These are phyloP conservation scores for Fusarium sterilihyphosum DNA, from an alignment of 2,329 filamentous ascomycete genomes.

Conservation along the genomic window DNA sequence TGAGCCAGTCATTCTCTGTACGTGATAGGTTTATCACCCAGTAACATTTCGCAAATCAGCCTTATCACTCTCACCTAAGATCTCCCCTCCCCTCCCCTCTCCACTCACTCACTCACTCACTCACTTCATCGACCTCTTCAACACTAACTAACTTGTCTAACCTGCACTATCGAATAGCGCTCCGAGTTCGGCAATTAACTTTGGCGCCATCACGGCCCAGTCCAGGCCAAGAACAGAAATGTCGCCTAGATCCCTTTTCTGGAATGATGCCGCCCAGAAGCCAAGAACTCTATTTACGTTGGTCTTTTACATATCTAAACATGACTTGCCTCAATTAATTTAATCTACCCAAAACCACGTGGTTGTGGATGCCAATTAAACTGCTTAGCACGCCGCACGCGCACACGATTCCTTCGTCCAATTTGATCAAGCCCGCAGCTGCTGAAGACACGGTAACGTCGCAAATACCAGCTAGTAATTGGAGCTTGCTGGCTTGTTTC, in stretches of 20 bases:
- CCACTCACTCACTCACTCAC: not conserved
- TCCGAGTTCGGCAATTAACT: slow-evolving; percentile 4
- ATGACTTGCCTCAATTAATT: not conserved
- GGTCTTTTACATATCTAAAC: not conserved
- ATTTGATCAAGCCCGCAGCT: slow-evolving; percentile 7
- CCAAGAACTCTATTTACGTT: slow-evolving; percentile 9
- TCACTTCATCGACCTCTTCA: not conserved
- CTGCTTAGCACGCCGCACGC: slow-evolving; percentile 14
- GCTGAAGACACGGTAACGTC: slow-evolving; percentile 19
- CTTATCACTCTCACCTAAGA: not conserved
- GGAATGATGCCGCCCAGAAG: slow-evolving; percentile 3
- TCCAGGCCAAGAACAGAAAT: not conserved
- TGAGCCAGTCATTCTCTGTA: not conserved
- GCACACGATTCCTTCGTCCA: slow-evolving; percentile 14
- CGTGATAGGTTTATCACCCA: not conserved
- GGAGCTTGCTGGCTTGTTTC: slow-evolving; percentile 1
- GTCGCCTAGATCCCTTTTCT: slow-evolving; percentile 7
- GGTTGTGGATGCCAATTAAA: slow-evolving; percentile 1
- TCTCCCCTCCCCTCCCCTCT: not conserved
- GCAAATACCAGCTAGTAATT: not conserved
- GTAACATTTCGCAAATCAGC: not conserved
- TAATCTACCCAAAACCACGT: not conserved
- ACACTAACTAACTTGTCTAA: not conserved
- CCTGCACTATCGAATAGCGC: not conserved
- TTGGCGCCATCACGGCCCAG: slow-evolving; percentile 1